These are phyloP conservation scores for Postia placenta DNA, from an alignment of 768 basidiomycete species.

Conservation along the genomic window DNA sequence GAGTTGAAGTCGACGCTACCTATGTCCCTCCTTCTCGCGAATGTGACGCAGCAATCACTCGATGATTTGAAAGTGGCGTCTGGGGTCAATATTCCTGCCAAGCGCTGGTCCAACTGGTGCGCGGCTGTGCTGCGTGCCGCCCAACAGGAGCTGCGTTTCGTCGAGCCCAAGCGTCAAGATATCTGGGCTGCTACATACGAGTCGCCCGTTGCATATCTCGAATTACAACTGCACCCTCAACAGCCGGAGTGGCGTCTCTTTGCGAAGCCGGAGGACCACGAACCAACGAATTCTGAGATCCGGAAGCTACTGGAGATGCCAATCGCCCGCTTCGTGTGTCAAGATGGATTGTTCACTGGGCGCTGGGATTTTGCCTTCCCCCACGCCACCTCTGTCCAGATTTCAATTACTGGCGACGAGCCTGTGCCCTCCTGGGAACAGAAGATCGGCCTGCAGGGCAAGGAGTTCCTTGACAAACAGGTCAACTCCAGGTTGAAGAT, in stretches of 20 bases:
- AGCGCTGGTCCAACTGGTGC: constrained; percentile 66
- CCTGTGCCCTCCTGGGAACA: constrained; percentile 82
- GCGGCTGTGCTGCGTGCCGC: constrained; percentile 57
- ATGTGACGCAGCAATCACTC: constrained; percentile 45
- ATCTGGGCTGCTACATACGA: constrained; percentile 81
- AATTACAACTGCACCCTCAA: constrained; percentile 69
- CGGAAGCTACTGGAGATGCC: constrained; percentile 65
- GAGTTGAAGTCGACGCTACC: constrained; percentile 76
- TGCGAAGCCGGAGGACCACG: constrained; percentile 56
- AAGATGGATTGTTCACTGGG: constrained; percentile 54
- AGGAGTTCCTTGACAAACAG: constrained; percentile 57
- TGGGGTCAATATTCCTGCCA: constrained; percentile 38
- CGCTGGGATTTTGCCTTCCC: constrained; percentile 82
- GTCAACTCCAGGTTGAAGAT: constrained; percentile 67
- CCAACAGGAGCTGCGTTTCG: constrained; percentile 68
- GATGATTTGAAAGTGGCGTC: constrained; percentile 39
- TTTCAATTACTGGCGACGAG: constrained; percentile 63
- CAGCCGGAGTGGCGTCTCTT: constrained; percentile 87
- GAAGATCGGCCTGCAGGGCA: constrained; percentile 63
- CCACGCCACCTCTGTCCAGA: constrained; percentile 39
- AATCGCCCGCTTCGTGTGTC: constrained; percentile 66
- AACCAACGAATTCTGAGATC: constrained; percentile 75
- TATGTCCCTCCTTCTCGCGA: constrained; percentile 69
- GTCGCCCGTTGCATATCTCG: constrained; percentile 62
- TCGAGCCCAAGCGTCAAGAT: constrained; percentile 81